Evolutionary conservation across 768 basidiomycete species (phyloP), one percentile per base, ranked within the genome.

Genomic region (Crassisporium funariophilum): DNA sequence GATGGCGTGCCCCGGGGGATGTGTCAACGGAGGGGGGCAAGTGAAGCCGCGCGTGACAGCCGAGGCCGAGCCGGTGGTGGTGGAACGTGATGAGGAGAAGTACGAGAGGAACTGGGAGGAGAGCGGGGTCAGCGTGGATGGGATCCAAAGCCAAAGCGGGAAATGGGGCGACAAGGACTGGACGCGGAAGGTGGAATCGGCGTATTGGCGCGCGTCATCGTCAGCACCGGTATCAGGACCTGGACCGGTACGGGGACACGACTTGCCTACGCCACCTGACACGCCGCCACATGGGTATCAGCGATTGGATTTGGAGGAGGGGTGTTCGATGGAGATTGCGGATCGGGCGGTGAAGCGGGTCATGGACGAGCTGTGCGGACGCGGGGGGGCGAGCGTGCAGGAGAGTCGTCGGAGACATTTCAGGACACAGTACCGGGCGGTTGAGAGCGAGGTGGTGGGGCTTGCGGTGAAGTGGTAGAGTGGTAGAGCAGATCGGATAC

Each of bases 1-100:
- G 52, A 98, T 99, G 97, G 97, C 97, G 24, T 99, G 97, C 71
- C 97, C 97, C 0, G 85, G 88, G 0, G 97, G 97, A 13, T 98
- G 97, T 65, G 91, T 97, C 33, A 98, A 98, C 63, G 97, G 97
- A 6, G 97, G 95, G 16, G 97, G 97, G 4, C 97, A 98, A 72
- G 65, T 87, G 44, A 77, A 76, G 60, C 71, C 73, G 19, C 50
- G 49, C 27, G 27, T 36, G 36, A 25, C 6, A 41, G n/a, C n/a
- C n/a, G n/a, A n/a, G n/a, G n/a, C n/a, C n/a, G n/a, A n/a, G n/a
- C n/a, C 11, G 34, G 45, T 43, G 22, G 49, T 25, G 23, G 27
- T 31, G 23, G 38, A 24, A 42, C 92, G 50, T 24, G 69, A 92
- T 59, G 81, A 70, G 43, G 90, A 91, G 63, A 88, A 87, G 7